Base-by-base conservation (phyloP, 2,329 filamentous ascomycete genomes). In the Fusarium sambucinum region DNA sequence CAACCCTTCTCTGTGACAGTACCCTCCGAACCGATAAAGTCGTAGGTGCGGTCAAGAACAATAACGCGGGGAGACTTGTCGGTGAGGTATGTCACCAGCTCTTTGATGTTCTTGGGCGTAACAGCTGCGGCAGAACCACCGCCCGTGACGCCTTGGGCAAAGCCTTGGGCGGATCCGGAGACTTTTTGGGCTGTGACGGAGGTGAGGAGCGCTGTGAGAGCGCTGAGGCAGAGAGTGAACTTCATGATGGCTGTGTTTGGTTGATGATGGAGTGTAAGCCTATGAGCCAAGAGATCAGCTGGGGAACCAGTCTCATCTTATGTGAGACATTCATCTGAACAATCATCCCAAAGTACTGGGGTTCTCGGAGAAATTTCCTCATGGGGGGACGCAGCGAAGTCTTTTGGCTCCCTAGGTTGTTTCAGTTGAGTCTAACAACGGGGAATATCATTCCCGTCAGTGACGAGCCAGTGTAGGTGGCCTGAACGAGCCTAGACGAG, bases 41-140 rank as follows among this genome's bases (percentile, higher is more conserved):
- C 68, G 47, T 70, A 77, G 5, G 68, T 73, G 60, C 75, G 67
- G 45, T 79, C 73, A 35, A 81, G 60, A 42, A 81, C 73, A 51
- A 81, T 80, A 32, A 79, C 77, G 4, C 77, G 77, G 11, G 79
- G 63, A 9, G 73, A 47, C 10, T 66, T 48, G 41, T 71, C 69
- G 1, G 65, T 71, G 2, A 74, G 63, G 4, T 65, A 70, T 2
- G 52, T 61, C 0, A 51, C 63, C 11, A 71, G 32, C 33, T 69
- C 66, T 7, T 60, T 37, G 14, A 68, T 71, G 17, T 57, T 58
- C 37, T 52, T 58, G 3, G 67, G 68, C 4, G 62, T 65, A 1
- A 66, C 68, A 6, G 67, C 57, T 2, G 54, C 19, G 16, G 67
- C 57, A 3, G 62, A 61, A 0, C 67, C 68, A 6, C 68, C 63